phyloP scores from a whole-genome alignment of 768 basidiomycete genomes.

The Boletus rubescentipes region DNA sequence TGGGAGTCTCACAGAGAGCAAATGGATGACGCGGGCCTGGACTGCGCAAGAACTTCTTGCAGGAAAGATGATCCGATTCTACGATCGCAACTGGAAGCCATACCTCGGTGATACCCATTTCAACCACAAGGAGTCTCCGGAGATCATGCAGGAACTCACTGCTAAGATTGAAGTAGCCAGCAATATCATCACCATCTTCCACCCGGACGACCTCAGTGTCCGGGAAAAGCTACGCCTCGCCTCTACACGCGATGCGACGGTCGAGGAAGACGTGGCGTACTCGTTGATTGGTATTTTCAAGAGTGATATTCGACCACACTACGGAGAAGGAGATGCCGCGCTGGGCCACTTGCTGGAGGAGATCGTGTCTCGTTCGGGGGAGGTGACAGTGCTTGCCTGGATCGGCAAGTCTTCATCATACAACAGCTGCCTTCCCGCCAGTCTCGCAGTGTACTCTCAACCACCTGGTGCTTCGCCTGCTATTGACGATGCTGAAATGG shows the following conservation, averaged over 20 bases:
- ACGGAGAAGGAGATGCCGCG: slow-evolving; percentile 8
- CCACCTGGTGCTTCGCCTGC: neutral
- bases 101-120: slow-evolving; percentile 1
- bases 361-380: slow-evolving; percentile 8
- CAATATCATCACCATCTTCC: slow-evolving; percentile 1
- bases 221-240: slow-evolving; percentile 12
- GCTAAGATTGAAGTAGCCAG: slow-evolving; percentile 1
- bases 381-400: slow-evolving; percentile 11
- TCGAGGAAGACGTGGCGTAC: slow-evolving; percentile 10
- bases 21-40: slow-evolving; percentile 17
- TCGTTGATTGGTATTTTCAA: slow-evolving; percentile 12
- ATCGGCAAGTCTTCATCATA: slow-evolving; percentile 8
- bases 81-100: slow-evolving; percentile 5
- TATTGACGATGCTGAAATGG: neutral
- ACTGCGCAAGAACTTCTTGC: slow-evolving; percentile 19
- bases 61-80: slow-evolving; percentile 9
- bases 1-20: neutral
- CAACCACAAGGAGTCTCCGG: slow-evolving; percentile 12
- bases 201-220: slow-evolving; percentile 2
- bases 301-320: slow-evolving; percentile 5
- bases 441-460: neutral
- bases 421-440: slow-evolving; percentile 12
- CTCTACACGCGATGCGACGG: slow-evolving; percentile 6
- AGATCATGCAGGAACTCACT: slow-evolving; percentile 10
- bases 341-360: slow-evolving; percentile 15